Base-by-base conservation (phyloP, 352 stramenopile genomes). In the Phytopythium boreale region DNA sequence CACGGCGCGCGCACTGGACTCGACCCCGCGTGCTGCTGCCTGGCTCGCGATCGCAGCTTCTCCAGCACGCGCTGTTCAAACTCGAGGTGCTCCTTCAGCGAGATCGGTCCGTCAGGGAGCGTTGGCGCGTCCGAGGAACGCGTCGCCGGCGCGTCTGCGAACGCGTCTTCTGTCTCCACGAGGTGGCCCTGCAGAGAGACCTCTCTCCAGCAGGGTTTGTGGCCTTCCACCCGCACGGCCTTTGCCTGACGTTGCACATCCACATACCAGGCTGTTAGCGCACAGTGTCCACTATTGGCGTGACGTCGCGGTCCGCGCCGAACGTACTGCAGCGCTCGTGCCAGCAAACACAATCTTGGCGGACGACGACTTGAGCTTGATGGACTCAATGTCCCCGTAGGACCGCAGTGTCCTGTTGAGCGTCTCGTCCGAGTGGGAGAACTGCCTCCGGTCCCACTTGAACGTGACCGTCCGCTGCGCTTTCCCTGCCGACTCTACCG, bases 401-500 rank as follows among this genome's bases (percentile, higher is more conserved):
- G 59, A 61, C 15, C 82, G 82, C 20, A 95, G 73, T 24, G 65
- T 66, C 43, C 65, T 67, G 61, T 68, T 89, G 29, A 95, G 77
- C 31, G 84, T 90, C 27, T 92, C 80, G 53, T 93, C 84, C 26
- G 84, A 93, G 63, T 93, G 86, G 19, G 86, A 93, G 22, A 69
- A 69, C 57, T 81, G 72, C 29, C 75, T 81, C 51, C 77, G 77
- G 61, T 90, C 80, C 86, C 86, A 95, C 57, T 91, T 91, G 46
- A 95, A 68, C 6, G 75, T 88, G n/a, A 95, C 79, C 5, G 82
- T 92, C 14, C 86, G 80, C 56, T 91, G 74, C 12, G 84, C 82
- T 62, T 88, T 92, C 19, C 75, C 64, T 17, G 63, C 70, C 46
- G 62, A 55, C 9, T 57, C 46, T 64, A 50, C 29, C 39, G 57